phyloP scores from a whole-genome alignment of 108 stramenopile species.

The Chaetoceros muelleri region DNA sequence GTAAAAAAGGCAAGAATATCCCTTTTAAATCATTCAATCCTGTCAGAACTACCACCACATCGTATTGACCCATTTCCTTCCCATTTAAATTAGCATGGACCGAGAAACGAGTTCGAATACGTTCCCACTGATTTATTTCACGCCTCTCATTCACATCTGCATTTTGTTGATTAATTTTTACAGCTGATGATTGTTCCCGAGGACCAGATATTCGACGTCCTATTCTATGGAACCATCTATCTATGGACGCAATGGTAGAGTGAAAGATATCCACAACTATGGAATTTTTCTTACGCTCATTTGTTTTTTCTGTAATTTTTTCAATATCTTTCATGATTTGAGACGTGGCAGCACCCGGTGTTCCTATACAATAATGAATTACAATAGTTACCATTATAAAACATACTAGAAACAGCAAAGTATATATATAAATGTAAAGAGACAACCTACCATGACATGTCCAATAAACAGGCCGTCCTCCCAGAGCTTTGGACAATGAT shows the following conservation, averaged over 20 bases:
- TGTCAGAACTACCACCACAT: conserved; percentile 52
- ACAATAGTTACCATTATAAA: no score
- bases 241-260: neutral
- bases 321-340: neutral
- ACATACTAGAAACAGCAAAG: neutral
- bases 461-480: conserved; percentile 45
- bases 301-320: neutral
- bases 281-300: neutral
- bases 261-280: no score
- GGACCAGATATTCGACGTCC: no score
- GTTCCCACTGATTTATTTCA: no score
- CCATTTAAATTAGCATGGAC: no score
- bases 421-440: no score
- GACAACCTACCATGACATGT: conserved; percentile 33
- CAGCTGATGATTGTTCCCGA: no score
- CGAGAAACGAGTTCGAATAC: no score
- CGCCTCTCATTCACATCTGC: no score
- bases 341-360: neutral
- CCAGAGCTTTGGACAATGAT: conserved; percentile 25
- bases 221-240: no score
- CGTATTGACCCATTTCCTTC: no score
- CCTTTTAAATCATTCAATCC: conserved; percentile 64
- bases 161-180: no score
- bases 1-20: conserved; percentile 40
- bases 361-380: neutral